Evolutionary conservation across 768 basidiomycete species (phyloP).

Genomic region (Amanita thiersii): DNA sequence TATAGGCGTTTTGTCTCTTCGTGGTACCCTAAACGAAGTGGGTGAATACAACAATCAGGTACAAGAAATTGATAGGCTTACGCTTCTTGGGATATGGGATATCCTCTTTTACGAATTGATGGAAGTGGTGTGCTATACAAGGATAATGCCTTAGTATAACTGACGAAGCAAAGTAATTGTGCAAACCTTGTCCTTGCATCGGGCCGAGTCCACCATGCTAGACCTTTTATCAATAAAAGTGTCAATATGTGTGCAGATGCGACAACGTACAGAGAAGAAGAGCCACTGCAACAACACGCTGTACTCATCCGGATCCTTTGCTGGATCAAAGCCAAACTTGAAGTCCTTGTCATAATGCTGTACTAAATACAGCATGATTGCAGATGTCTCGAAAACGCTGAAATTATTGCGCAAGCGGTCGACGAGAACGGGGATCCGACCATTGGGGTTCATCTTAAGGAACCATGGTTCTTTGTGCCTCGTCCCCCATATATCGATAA

Average conservation of each 20-base stretch:
- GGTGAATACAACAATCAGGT: background rate
- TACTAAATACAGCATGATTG: slow-evolving; percentile 74
- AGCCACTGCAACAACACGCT: slow-evolving; percentile 81
- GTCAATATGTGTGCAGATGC: background rate
- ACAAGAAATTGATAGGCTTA: slow-evolving; percentile 18
- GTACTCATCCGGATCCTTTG: slow-evolving; percentile 45
- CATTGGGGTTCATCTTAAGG: slow-evolving; percentile 66
- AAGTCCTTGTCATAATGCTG: slow-evolving; percentile 74
- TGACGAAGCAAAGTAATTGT: background rate
- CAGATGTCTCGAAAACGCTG: slow-evolving; percentile 66
- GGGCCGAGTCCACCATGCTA: slow-evolving; percentile 82
- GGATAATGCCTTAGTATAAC: background rate
- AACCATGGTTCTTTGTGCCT: slow-evolving; percentile 51
- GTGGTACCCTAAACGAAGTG: slow-evolving; percentile 46
- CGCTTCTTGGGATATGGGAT: slow-evolving; percentile 65
- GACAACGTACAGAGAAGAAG: slow-evolving; percentile 61
- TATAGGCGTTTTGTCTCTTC: slow-evolving; percentile 85
- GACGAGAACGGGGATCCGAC: slow-evolving; percentile 60
- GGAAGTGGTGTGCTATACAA: slow-evolving; percentile 60
- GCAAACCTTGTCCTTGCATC: slow-evolving; percentile 67
- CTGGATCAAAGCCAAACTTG: slow-evolving; percentile 58
- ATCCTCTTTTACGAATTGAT: slow-evolving; percentile 52
- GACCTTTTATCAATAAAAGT: background rate
- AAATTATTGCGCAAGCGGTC: slow-evolving; percentile 60
- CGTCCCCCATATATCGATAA: slow-evolving; percentile 52